Base-by-base conservation (phyloP, 2,329 filamentous ascomycete genomes). In the Cladosporium sp. region DNA sequence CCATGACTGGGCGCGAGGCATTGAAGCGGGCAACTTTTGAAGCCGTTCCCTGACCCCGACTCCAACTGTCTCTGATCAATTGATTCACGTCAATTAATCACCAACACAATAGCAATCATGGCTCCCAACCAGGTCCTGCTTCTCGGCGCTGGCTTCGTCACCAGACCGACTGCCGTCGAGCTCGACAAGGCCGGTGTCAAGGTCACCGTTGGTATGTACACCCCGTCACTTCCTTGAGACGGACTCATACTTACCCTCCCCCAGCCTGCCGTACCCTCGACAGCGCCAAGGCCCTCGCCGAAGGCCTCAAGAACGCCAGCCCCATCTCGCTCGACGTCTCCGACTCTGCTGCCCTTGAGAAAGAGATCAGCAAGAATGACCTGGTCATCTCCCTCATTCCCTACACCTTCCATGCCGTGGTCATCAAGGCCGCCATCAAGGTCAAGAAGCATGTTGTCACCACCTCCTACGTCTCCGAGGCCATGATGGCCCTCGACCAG, bases 381-480 rank as follows among this genome's bases (percentile, higher is more conserved):
- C 55, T 70, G 31, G 65, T 70, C 63, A 76, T 78, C 66, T 74
- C 70, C 41, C 67, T 97, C 72, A 95, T 97, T 63, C 92, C 92
- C 46, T 97, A 96, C 76, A 95, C 84, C 56, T 89, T 83, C 80
- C 90, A 95, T 72, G 87, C 86, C 43, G 78, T 80, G 52, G 90
- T 96, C 65, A 95, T 96, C 82, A 92, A 95, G 80, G 84, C 86
- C 34, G 92, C 90, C 58, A 96, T 97, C 74, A 82, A 85, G 66
- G 81, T 85, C 66, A 96, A 95, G 87, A 95, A 92, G 81, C 77
- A 97, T 76, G 90, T 97, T 56, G 91, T 97, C 66, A 96, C 92
- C 54, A 96, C 92, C 31, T 89, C 84, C 60, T 97, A 97, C 68
- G 87, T 95, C 58, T 95, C 88, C 4, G 89, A 89, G 3, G 88